Evolutionary conservation across 345 rosid species (phyloP).

Genomic region (Corymbia maculata): DNA sequence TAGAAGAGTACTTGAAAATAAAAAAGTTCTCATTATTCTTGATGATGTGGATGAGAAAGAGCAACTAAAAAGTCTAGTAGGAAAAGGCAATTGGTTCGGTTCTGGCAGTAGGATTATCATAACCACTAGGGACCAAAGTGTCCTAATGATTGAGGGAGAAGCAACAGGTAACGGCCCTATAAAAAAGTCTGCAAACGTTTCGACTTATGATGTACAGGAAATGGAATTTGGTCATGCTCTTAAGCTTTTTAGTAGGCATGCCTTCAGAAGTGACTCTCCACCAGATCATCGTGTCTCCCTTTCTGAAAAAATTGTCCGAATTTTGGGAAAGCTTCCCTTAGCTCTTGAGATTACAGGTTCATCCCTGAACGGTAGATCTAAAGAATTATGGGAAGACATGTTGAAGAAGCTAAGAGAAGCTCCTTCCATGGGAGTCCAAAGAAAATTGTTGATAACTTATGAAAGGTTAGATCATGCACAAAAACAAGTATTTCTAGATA

Average conservation of each 20-base stretch:
- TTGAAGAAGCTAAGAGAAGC: neutral
- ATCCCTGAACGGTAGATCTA: neutral
- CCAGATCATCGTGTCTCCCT: neutral
- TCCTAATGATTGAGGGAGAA: neutral
- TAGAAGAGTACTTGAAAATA: no score
- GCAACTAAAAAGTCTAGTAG: no score
- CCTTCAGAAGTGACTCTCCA: neutral
- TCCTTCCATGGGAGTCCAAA: neutral
- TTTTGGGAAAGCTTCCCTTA: neutral
- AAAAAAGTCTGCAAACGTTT: neutral
- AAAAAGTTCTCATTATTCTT: no score
- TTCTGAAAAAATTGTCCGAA: neutral
- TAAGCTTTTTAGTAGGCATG: neutral
- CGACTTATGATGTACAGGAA: accelerated
- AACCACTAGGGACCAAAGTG: neutral
- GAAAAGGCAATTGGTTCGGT: no score
- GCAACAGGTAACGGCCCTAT: neutral
- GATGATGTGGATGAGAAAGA: no score
- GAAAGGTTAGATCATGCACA: neutral
- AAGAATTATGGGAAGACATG: neutral
- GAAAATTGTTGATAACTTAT: neutral
- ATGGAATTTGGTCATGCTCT: neutral
- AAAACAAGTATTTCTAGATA: neutral
- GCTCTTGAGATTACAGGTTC: neutral
- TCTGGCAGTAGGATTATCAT: neutral